A percentile compares a stretch with the other conserved stretches of the same genome.
Evolutionary conservation across 2,329 filamentous ascomycete species (phyloP).

Genomic region (Aspergillus sclerotialis): DNA sequence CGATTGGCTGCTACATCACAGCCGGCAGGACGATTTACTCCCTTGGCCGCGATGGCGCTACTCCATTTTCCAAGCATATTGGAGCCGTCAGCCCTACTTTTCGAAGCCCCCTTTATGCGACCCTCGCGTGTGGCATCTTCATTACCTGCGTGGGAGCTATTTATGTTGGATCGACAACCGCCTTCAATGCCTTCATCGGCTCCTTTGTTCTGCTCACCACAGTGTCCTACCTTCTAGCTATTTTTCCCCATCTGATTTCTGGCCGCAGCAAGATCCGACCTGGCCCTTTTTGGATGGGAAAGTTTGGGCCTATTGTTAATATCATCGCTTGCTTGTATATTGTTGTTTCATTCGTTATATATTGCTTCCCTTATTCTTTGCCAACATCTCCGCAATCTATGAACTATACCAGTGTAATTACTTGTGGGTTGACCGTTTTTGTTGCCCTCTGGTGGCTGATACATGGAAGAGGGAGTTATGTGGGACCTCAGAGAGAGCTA

Average conservation of each 20-base stretch:
- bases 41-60: no score
- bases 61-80: no score
- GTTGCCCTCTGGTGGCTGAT: constrained; percentile 34
- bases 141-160: constrained; percentile 28
- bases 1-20: no score
- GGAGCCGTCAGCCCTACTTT: no score
- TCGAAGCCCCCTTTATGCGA: no score
- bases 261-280: constrained; percentile 40
- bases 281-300: constrained; percentile 46
- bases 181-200: constrained; percentile 48
- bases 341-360: constrained; percentile 46
- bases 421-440: constrained; percentile 41
- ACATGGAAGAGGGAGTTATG: constrained; percentile 10
- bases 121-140: no score
- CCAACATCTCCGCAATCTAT: constrained; percentile 38
- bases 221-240: constrained; percentile 45
- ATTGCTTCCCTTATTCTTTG: constrained; percentile 45
- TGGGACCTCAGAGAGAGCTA: constrained; percentile 13
- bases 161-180: constrained; percentile 43
- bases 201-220: constrained; percentile 48
- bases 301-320: constrained; percentile 41
- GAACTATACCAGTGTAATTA: constrained; percentile 45
- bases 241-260: constrained; percentile 39
- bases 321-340: constrained; percentile 43
- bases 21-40: no score